Conservation (phyloP, 2,329 filamentous ascomycete genomes). For the Colletotrichum zoysiae region DNA sequence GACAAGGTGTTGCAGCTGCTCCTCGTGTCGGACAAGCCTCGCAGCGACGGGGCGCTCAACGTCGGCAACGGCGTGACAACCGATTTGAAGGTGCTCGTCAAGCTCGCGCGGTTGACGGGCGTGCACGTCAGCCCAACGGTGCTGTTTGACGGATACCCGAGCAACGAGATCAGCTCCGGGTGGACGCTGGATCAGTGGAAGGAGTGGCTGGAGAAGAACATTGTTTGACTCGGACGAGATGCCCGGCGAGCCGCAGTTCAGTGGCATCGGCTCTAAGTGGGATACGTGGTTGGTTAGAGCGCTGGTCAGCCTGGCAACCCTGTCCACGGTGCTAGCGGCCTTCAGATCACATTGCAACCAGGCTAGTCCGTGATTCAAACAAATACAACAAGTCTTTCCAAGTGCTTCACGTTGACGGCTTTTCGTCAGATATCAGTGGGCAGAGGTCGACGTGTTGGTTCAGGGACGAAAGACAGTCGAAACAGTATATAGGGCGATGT, state of each 20-base stretch:
- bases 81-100: constrained; percentile 86
- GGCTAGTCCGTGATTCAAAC: no score
- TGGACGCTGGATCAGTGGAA: constrained; percentile 88
- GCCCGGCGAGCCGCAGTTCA: not conserved
- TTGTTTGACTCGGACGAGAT: constrained; percentile 52
- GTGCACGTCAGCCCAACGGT: constrained; percentile 94
- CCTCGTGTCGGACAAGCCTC: constrained; percentile 75
- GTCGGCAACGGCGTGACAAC: constrained; percentile 84
- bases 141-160: constrained; percentile 87
- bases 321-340: not conserved
- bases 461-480: not conserved
- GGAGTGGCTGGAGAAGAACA: constrained; percentile 78
- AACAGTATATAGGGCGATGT: not conserved
- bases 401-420: not conserved
- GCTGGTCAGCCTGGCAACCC: not conserved
- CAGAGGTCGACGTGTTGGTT: not conserved
- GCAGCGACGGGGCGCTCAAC: constrained; percentile 78
- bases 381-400: no score
- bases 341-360: not conserved
- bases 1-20: constrained; percentile 77
- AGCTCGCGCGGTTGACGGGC: constrained; percentile 81
- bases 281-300: not conserved
- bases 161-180: constrained; percentile 80
- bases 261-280: constrained; percentile 24
- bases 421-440: not conserved